Evolutionary conservation across 805 yeast genomes (phyloP), one percentile per base, ranked within the genome.

Genomic region (Ogataea pilisensis): DNA sequence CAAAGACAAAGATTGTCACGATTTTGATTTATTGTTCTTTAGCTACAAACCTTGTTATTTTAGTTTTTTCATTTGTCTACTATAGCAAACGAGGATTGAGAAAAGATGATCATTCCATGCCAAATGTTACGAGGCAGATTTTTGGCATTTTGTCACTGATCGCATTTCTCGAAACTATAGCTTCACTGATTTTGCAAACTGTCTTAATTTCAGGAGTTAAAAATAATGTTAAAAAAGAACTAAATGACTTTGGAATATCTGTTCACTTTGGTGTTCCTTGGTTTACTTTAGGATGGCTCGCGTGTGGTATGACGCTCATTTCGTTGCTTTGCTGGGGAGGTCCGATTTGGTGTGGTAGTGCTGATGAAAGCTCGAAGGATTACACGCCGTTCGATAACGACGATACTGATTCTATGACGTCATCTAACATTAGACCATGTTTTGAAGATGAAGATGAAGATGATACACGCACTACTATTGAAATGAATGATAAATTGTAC

Each of bases 321-420:
- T 37, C 44, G 17, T 8, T 44, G 7, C 18, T 31, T 12, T 16
- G 46, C 2, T 70, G 75, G 75, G 63, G 60, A 7, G 71, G 73
- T 7, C 70, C 73, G 2, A 45, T 61, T 13, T 70, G 85, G 84
- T 79, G 82, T 61, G 73, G 76, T 7, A 70, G 75, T 37, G 76
- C 78, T 2, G 39, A 31, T 8, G 16, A 27, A 22, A 22, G 11
- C 7, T 22, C 26, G 11, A 22, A 22, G 11, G 9, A 11, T 22
- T 22, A 22, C 26, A 11, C 7, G 7, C 26, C 26, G 11, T 14
- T 21, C 12, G 28, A n/a, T 28, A 17, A 20, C n/a, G 39, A 22
- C 12, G 13, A 22, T 12, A 14, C 8, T 14, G 12, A 8, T 2
- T 8, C 11, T 22, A 7, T 8, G 16, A 16, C 13, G 13, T 30